Conservation (phyloP, 1,139 yeast genomes). For the Groenewaldozyma sp. region DNA sequence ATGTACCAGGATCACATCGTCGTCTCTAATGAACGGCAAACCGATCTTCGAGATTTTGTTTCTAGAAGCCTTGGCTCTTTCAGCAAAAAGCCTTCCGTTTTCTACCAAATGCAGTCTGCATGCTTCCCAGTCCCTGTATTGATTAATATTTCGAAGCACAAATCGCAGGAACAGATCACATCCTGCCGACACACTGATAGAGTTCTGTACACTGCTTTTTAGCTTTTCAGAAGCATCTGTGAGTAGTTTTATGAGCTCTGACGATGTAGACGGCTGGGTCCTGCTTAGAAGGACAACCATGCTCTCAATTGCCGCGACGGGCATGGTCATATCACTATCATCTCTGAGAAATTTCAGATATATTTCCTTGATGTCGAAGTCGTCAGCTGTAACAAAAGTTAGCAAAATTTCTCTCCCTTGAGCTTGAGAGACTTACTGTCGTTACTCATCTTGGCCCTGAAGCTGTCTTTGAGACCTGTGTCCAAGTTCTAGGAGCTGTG, state of each 20-base stretch:
- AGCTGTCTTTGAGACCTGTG: not conserved
- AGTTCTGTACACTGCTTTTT: constrained; percentile 75
- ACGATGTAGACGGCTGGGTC: constrained; percentile 84
- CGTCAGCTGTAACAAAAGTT: constrained; percentile 2
- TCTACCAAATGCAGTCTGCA: constrained; percentile 82
- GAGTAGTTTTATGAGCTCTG: constrained; percentile 78
- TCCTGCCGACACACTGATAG: constrained; percentile 91
- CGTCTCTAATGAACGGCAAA: constrained; percentile 82
- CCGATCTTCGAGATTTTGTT: constrained; percentile 84
- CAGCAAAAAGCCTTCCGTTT: constrained; percentile 86
- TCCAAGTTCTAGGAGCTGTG: too few relatives aligned
- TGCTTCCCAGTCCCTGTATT: constrained; percentile 94
- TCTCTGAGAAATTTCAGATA: constrained; percentile 74
- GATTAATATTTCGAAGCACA: constrained; percentile 78
- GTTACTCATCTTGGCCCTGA: not conserved
- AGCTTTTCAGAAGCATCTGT: constrained; percentile 66
- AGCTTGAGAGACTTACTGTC: not conserved
- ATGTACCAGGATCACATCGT: constrained; percentile 81
- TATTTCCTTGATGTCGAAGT: constrained; percentile 70
- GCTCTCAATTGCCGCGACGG: constrained; percentile 96
- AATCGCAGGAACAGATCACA: constrained; percentile 95
- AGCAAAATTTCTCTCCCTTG: not conserved
- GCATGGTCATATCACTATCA: constrained; percentile 96
- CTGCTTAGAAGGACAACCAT: constrained; percentile 72
- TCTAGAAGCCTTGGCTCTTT: constrained; percentile 86